Base-by-base conservation (phyloP, 2,329 filamentous ascomycete genomes). In the Colletotrichum cordylinicola region DNA sequence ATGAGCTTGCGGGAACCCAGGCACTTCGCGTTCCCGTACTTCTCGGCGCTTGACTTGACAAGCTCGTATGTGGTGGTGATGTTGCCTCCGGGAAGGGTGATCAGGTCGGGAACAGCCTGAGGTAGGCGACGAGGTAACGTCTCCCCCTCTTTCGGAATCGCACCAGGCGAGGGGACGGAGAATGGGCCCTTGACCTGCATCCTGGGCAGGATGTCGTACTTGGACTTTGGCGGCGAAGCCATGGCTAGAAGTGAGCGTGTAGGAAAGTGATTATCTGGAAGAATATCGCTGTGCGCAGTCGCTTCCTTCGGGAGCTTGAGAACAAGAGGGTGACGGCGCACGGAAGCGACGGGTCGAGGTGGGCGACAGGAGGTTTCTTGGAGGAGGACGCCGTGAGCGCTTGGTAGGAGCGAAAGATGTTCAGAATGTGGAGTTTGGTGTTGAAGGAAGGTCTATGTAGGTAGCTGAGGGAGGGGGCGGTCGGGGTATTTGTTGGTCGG, bases 21-120 rank as follows among this genome's bases (percentile, higher is more conserved):
- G 74, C 90, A 90, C 83, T 92, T 92, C 72, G 89, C 87, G 80
- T 94, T 92, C 69, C 92, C 92, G 82, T 88, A 94, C 81, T 92
- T 90, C 72, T 87, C 90, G 64, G 93, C 93, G 76, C 92, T 92
- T 78, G 90, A 89, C 80, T 89, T 90, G 80, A 98, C 88, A 79
- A 96, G 91, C 81, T 98, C 95, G 86, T 92, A 96, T 79, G 93
- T 88, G 76, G 95, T 98, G 56, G 88, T 87, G 82, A 96, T 90
- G 80, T 92, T 91, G 62, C 92, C 89, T 66, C 89, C 87, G 21
- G 94, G 93, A 55, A 87, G 90, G 66, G 87, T 83, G 79, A 90
- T 87, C 78, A 96, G 90, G 55, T 88, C 90, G 77, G 94, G 88
- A 79, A 92, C 91, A 79, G 92, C 88, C 29, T 85, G 80, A 9